A percentile compares a stretch with the other conserved stretches of the same genome.
Evolutionary conservation across 2,329 filamentous ascomycete genomes (phyloP).

Genomic region (Graphilbum fragrans): DNA sequence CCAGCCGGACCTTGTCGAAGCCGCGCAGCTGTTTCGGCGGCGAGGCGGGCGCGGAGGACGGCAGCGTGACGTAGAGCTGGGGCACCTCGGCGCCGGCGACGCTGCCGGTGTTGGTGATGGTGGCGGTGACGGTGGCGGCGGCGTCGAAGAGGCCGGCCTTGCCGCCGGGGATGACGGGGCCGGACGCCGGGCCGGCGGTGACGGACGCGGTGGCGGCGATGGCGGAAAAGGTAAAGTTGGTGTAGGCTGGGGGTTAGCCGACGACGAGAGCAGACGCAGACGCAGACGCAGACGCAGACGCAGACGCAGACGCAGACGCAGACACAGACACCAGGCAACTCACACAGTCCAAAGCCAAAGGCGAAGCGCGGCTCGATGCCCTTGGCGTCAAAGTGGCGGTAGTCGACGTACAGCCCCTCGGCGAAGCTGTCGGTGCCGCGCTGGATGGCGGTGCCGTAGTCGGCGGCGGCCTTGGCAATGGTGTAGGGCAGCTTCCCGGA

Average conservation of each 20-base stretch:
- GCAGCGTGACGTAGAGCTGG: constrained; percentile 43
- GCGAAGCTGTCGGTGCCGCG: constrained; percentile 38
- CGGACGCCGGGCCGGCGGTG: constrained; percentile 25
- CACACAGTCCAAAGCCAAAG: constrained; percentile 51
- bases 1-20: constrained; percentile 46
- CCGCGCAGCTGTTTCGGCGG: constrained; percentile 44
- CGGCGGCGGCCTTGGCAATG: constrained; percentile 31
- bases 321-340: constrained; percentile 17
- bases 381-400: constrained; percentile 47
- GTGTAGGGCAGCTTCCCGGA: constrained; percentile 38
- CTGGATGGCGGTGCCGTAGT: constrained; percentile 27
- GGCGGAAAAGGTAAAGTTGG: constrained; percentile 45
- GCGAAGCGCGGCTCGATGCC: constrained; percentile 47
- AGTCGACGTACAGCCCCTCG: constrained; percentile 52
- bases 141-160: constrained; percentile 31
- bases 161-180: constrained; percentile 28
- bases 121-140: constrained; percentile 39
- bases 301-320: not conserved
- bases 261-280: not conserved
- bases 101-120: constrained; percentile 52
- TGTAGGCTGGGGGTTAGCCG: constrained; percentile 40
- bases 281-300: not conserved
- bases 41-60: constrained; percentile 19
- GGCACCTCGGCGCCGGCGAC: constrained; percentile 52
- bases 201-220: constrained; percentile 13